Percentiles rank a stretch among this genome's conserved stretches.
Conservation (phyloP, 768 basidiomycete genomes). For the Mrakia gelida region DNA sequence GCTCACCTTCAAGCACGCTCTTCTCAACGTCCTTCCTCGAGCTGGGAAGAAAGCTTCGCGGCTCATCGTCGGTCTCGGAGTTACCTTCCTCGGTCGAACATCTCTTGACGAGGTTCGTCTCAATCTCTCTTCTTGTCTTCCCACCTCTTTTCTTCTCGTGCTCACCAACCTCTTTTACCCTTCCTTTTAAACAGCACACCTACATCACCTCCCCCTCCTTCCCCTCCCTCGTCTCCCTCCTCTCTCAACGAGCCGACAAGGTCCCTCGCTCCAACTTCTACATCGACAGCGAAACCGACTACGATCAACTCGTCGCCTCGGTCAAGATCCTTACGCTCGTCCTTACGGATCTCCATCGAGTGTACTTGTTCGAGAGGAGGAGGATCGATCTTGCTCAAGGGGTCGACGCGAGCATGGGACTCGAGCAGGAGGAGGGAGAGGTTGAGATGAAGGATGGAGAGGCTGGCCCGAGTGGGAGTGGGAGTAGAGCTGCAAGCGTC, state of each 20-base stretch:
- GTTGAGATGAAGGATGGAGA: background rate
- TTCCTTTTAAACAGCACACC: background rate
- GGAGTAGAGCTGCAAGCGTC: too few relatives aligned
- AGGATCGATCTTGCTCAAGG: background rate
- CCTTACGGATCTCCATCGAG: slow-evolving; percentile 5
- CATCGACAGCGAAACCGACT: slow-evolving; percentile 15
- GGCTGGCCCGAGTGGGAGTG: background rate
- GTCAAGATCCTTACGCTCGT: slow-evolving; percentile 22
- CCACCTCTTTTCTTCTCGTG: too few relatives aligned
- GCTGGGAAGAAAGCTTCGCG: background rate
- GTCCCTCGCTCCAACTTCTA: slow-evolving; percentile 1
- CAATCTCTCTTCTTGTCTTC: too few relatives aligned
- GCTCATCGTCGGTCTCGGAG: background rate
- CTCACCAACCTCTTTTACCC: background rate
- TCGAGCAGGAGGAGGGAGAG: background rate
- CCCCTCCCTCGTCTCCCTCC: background rate
- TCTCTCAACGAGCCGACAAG: slow-evolving; percentile 14
- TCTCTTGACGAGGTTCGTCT: slow-evolving; percentile 4
- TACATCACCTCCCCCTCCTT: background rate
- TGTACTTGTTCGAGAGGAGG: slow-evolving; percentile 11
- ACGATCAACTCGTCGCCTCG: slow-evolving; percentile 16
- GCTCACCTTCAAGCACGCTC: slow-evolving; percentile 23
- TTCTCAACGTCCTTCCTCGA: slow-evolving; percentile 13
- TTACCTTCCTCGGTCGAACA: slow-evolving; percentile 9
- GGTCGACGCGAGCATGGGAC: background rate